Evolutionary conservation across 2,329 filamentous ascomycete species (phyloP), one percentile per base, ranked within the genome.

Genomic region (Alternaria rosae): DNA sequence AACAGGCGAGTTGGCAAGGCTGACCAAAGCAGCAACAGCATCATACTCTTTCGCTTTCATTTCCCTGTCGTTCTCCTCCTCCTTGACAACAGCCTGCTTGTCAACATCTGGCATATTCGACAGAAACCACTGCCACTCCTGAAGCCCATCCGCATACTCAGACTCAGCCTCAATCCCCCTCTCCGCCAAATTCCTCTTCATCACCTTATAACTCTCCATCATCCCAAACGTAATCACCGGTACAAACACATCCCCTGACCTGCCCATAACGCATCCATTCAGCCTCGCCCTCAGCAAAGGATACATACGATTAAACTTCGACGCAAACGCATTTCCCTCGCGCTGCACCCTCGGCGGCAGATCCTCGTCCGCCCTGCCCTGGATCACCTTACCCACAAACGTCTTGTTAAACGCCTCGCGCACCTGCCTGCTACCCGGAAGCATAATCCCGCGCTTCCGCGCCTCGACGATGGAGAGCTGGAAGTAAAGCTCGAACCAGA

Each of bases 401-500:
- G 61, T 65, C 8, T 32, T n/a, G 21, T 71, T 72, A 57, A 72
- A 73, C 4, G 51, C 62, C 0, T 59, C 60, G 1, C 65, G 30
- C 1, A 73, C 47, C 3, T n/a, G 20, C 13, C 23, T 59, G 0
- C 41, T 32, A 1, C 51, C 57, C 0, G 68, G 67, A 6, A 70
- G 12, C 28, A 63, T 25, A 32, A 70, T 44, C 11, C 63, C 65
- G 5, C 56, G 57, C 38, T 54, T 50, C 6, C 44, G n/a, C 2
- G 62, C 55, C 50, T 71, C 62, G 0, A 54, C 61, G 9, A 71
- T 65, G 9, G 65, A 60, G 0, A 71, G 52, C 5, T 67, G 67
- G 54, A 52, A 71, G 44, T 64, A 70, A 2, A 73, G 56, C 42
- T 73, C 69, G 20, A 71, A 42, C 54, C 58, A 73, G 1, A 61